These are phyloP conservation scores for Naganishia liquefaciens DNA, from an alignment of 1,284 basidiomycete species.

Conservation along the genomic window DNA sequence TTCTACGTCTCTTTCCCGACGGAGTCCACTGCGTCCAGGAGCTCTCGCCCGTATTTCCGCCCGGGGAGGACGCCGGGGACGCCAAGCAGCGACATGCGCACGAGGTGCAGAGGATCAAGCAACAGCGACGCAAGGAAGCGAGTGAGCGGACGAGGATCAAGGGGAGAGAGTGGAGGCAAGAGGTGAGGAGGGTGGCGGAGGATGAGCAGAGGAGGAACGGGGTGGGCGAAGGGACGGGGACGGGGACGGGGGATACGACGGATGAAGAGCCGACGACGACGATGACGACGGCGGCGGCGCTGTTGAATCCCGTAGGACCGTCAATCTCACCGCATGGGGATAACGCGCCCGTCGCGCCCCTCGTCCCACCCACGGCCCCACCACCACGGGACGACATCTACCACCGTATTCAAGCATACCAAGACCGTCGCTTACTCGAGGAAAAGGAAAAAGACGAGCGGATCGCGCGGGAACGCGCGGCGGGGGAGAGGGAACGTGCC, in stretches of 20 bases:
- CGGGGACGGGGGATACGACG: too few species aligned
- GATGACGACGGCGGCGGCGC: too few species aligned
- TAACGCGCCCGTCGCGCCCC: neutral
- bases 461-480: neutral
- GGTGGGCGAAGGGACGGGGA: neutral
- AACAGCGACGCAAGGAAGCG: neutral
- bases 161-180: neutral
- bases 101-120: neutral
- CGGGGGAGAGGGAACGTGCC: too few species aligned
- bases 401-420: neutral
- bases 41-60: neutral
- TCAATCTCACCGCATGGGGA: too few species aligned
- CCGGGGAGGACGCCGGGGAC: neutral
- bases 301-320: too few species aligned
- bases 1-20: conserved; percentile 13
- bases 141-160: neutral
- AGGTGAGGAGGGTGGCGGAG: neutral
- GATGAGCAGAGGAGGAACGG: neutral
- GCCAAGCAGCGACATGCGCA: neutral
- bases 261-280: too few species aligned
- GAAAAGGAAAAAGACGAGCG: neutral
- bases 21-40: conserved; percentile 12
- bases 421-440: neutral
- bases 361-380: neutral
- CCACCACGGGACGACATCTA: neutral